Conservation (phyloP, 345 rosid genomes). For the Eucalyptus paniculata region DNA sequence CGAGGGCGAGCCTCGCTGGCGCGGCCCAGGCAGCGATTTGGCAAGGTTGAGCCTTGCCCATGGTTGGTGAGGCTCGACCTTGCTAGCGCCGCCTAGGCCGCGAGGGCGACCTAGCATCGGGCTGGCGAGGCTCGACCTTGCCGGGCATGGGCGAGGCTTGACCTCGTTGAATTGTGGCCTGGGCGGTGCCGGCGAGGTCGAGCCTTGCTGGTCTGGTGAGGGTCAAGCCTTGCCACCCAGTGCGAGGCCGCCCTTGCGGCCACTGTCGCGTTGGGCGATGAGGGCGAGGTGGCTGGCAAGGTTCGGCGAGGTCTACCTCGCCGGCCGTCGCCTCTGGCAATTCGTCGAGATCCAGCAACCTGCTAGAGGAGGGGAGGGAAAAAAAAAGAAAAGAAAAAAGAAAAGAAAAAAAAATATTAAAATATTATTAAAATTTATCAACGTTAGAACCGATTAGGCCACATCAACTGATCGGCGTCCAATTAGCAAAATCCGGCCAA, state of each 20-base stretch:
- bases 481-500: too few species aligned
- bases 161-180: accelerated
- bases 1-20: accelerated
- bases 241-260: accelerated
- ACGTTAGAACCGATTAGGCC: accelerated
- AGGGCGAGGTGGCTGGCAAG: too few species aligned
- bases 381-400: too few species aligned
- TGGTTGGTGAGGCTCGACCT: too few species aligned
- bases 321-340: accelerated
- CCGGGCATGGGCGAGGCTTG: too few species aligned
- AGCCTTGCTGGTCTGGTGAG: accelerated
- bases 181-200: accelerated
- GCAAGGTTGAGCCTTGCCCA: too few species aligned
- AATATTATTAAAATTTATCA: too few species aligned
- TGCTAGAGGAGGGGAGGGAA: too few species aligned
- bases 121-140: accelerated
- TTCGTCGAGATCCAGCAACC: accelerated
- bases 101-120: accelerated
- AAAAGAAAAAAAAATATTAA: too few species aligned
- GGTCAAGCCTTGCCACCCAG: accelerated
- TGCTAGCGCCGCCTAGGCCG: accelerated
- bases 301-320: accelerated
- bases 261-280: accelerated
- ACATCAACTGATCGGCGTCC: accelerated
- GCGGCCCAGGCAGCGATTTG: accelerated